phyloP scores from a whole-genome alignment of 148 eudicot genomes.

The Oxyria digyna region DNA sequence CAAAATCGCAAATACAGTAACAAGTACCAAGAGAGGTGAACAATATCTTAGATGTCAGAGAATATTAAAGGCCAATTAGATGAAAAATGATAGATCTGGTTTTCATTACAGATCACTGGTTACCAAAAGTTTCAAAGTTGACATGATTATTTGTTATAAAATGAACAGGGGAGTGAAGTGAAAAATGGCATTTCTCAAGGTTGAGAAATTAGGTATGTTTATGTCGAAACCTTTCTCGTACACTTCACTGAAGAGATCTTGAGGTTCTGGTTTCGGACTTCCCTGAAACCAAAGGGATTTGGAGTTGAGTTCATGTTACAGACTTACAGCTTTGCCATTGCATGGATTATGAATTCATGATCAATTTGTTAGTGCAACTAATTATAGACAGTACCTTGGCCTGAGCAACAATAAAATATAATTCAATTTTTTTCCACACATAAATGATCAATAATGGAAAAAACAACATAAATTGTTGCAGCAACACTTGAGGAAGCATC shows the following conservation, averaged over 20 bases:
- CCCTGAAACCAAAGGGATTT: slow-evolving; percentile 34
- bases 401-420: slow-evolving; percentile 36
- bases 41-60: not conserved
- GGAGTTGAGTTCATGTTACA: no score
- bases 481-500: no score
- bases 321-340: not conserved
- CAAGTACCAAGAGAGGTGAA: not conserved
- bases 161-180: not conserved
- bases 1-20: no score
- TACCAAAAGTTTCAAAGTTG: not conserved
- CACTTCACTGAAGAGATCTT: slow-evolving; percentile 71
- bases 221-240: slow-evolving; percentile 66
- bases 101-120: not conserved
- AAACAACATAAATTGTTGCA: no score
- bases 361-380: not conserved
- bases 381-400: slow-evolving; percentile 28
- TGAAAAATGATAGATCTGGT: not conserved
- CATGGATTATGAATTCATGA: not conserved
- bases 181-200: slow-evolving; percentile 2
- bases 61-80: not conserved
- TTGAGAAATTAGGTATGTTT: slow-evolving; percentile 29
- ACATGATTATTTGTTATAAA: not conserved
- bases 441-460: no score
- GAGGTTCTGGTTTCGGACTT: slow-evolving; percentile 75
- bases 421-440: no score